Evolutionary conservation across 2,329 filamentous ascomycete genomes (phyloP).

Genomic region (Ophiostoma tasmaniense): DNA sequence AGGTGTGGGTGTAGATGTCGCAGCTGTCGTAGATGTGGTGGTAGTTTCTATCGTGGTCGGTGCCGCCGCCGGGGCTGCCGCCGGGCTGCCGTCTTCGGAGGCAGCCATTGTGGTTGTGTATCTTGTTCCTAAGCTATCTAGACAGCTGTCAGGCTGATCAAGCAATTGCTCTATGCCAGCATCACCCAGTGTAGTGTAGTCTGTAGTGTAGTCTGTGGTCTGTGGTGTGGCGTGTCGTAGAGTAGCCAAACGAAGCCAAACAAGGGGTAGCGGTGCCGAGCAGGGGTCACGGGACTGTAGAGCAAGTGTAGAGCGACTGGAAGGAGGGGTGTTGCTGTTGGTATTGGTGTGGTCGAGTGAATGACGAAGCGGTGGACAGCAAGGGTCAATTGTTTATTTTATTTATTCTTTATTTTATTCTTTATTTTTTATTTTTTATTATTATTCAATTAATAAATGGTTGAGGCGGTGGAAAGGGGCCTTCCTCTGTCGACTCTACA

Average conservation of each 20-base stretch:
- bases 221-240: neutral
- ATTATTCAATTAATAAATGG: no score
- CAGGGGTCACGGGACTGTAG: slow-evolving; percentile 3
- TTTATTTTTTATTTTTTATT: no score
- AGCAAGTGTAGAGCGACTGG: neutral
- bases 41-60: neutral
- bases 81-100: slow-evolving; percentile 7
- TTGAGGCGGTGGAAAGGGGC: slow-evolving; percentile 10
- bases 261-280: neutral
- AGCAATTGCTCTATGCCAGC: slow-evolving; percentile 1
- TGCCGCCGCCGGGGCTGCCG: neutral
- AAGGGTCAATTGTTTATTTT: neutral
- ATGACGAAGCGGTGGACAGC: neutral
- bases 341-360: neutral
- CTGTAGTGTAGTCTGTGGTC: no score
- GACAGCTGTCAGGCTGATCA: neutral
- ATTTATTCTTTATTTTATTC: neutral
- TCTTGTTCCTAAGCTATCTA: neutral
- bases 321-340: neutral
- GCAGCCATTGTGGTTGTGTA: slow-evolving; percentile 13
- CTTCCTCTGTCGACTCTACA: no score
- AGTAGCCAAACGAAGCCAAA: neutral
- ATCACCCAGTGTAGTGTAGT: neutral
- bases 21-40: neutral
- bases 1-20: neutral